Conservation (phyloP, 495 filamentous ascomycete genomes). For the Aspergillus egyptiacus region DNA sequence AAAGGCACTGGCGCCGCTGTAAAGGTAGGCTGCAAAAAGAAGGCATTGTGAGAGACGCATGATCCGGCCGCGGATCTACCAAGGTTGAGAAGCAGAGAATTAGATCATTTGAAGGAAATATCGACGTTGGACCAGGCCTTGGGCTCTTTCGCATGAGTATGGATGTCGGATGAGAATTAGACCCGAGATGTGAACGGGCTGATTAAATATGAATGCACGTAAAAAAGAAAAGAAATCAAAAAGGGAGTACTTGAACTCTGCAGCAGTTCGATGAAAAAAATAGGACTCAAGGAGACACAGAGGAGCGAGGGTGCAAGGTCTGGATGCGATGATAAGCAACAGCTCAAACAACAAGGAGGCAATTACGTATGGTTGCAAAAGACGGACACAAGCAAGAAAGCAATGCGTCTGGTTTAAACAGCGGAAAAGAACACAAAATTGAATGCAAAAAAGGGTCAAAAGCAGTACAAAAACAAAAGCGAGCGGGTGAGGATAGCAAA, state of each 20-base stretch:
- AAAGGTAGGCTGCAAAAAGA: constrained; percentile 23
- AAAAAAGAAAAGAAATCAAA: constrained; percentile 1
- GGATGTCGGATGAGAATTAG: not conserved
- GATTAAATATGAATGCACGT: constrained; percentile 6
- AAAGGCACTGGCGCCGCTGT: constrained; percentile 15
- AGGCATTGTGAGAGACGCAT: constrained; percentile 35
- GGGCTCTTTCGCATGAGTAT: constrained; percentile 5
- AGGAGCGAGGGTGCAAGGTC: not conserved
- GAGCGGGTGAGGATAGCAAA: not conserved
- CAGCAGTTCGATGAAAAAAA: constrained; percentile 8
- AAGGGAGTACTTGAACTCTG: constrained; percentile 7
- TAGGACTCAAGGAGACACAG: constrained; percentile 9
- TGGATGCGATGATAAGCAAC: constrained; percentile 8
- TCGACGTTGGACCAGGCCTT: not conserved
- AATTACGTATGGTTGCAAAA: constrained; percentile 19
- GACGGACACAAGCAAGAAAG: constrained; percentile 7
- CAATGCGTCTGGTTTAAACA: constrained; percentile 5
- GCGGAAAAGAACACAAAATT: constrained; percentile 10
- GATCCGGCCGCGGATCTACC: constrained; percentile 28
- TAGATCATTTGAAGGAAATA: constrained; percentile 18
- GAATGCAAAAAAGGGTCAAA: constrained; percentile 11
- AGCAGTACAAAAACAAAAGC: not conserved
- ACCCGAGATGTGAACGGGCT: not conserved
- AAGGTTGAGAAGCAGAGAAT: not conserved
- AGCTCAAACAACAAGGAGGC: constrained; percentile 14